Conservation (phyloP, 2,329 filamentous ascomycete species). For the Pseudohalonectria lignicola region DNA sequence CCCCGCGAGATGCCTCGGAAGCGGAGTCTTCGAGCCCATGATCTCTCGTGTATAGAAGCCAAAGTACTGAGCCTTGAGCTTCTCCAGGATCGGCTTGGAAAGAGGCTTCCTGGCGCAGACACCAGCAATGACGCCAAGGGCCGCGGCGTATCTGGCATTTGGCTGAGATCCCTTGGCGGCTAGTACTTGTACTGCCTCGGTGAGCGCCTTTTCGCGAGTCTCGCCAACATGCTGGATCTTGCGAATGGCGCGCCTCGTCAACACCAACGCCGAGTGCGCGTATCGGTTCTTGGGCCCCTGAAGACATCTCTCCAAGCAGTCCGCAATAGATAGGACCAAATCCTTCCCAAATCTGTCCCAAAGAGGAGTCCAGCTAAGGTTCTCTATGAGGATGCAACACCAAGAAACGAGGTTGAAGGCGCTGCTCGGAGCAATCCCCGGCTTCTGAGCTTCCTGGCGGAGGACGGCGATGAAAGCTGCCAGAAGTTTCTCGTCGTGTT, state of each 20-base stretch:
- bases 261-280: constrained; percentile 61
- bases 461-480: constrained; percentile 56
- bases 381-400: constrained; percentile 70
- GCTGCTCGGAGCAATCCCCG: constrained; percentile 64
- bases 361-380: constrained; percentile 47
- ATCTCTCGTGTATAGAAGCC: constrained; percentile 80
- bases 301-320: constrained; percentile 68
- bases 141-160: constrained; percentile 58
- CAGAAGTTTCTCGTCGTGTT: constrained; percentile 46
- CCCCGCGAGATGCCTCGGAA: constrained; percentile 61
- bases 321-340: constrained; percentile 57
- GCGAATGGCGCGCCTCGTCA: constrained; percentile 71
- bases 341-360: constrained; percentile 58
- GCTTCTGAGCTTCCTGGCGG: constrained; percentile 63
- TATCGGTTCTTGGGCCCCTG: constrained; percentile 56
- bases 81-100: constrained; percentile 50
- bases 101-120: constrained; percentile 64
- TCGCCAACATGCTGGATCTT: constrained; percentile 53
- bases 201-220: constrained; percentile 49
- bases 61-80: constrained; percentile 62
- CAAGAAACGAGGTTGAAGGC: constrained; percentile 88
- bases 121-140: constrained; percentile 79
- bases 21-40: constrained; percentile 60
- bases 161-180: constrained; percentile 56
- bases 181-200: constrained; percentile 53